phyloP scores from a whole-genome alignment of 305 asterid species.

The Withania somnifera region DNA sequence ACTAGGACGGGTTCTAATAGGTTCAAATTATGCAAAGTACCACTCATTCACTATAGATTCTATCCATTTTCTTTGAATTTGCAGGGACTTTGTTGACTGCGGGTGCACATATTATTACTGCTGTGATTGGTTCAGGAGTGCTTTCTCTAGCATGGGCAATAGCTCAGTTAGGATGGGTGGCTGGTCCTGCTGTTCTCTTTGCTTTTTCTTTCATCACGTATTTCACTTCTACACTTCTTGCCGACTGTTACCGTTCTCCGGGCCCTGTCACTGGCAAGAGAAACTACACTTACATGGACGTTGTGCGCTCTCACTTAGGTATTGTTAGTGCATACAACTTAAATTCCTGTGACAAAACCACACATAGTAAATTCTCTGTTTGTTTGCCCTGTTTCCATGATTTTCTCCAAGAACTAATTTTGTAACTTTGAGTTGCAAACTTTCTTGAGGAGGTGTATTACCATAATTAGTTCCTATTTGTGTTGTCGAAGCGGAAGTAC shows the following conservation, averaged over 20 bases:
- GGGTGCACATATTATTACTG: constrained; percentile 57
- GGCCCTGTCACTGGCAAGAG: constrained; percentile 42
- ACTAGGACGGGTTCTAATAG: neutral
- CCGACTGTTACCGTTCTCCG: constrained; percentile 51
- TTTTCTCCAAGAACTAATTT: neutral
- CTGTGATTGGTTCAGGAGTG: constrained; percentile 70
- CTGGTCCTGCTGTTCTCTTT: constrained; percentile 43
- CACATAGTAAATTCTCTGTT: neutral
- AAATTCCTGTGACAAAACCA: neutral
- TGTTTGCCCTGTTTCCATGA: neutral
- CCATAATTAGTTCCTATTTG: no score
- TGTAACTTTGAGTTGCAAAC: neutral
- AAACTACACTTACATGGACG: constrained; percentile 54
- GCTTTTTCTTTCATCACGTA: constrained; percentile 49
- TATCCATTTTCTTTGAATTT: neutral
- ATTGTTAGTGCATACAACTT: neutral
- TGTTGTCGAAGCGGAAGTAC: neutral
- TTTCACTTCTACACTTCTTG: constrained; percentile 52
- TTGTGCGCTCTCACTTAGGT: constrained; percentile 59
- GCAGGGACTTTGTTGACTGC: constrained; percentile 51
- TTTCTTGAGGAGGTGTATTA: no score
- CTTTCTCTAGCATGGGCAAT: constrained; percentile 58
- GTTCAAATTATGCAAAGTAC: neutral
- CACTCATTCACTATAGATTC: neutral
- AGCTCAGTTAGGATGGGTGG: constrained; percentile 74